Evolutionary conservation across 1,284 basidiomycete species (phyloP), one percentile per base, ranked within the genome.

Genomic region (Sphaerobolus stellatus): DNA sequence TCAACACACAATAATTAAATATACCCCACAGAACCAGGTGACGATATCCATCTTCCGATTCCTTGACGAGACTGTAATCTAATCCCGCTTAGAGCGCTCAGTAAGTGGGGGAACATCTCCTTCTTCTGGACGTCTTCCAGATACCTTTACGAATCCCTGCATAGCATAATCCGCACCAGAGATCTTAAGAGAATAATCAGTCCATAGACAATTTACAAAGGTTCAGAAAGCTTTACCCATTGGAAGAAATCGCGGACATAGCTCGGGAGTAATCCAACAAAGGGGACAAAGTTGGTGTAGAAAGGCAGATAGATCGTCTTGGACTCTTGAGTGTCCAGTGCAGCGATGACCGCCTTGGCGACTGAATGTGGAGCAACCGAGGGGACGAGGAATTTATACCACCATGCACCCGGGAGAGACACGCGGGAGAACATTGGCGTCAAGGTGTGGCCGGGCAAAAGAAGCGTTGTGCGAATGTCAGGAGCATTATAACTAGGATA

Each of bases 341-440:
- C 84, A 9, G 80, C 71, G 52, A 96, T 88, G 62, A 96, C 83
- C n/a, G 75, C 75, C 66, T 92, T 91, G 52, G 90, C 91, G 5
- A 97, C 76, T 2, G 80, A 74, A 43, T 90, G 77, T 0, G 93
- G 88, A 46, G 80, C 75, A 11, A 94, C 64, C 25, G 84, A 82
- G 1, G 93, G 93, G 36, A 84, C 77, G 61, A 92, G 76, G 73
- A 94, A 94, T 51, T 77, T 77, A 70, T 81, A 83, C 33, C 86
- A 65, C 48, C 72, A 64, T 50, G 72, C 75, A 38, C 68, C 62
- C 1, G 87, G 83, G 34, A 88, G 71, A 20, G 66, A 68, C 44
- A 83, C 71, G 4, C 75, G 75, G 28, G 81, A 77, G 72, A 95
- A 95, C 65, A 96, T 76, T 2, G 80, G 78, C 1, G 93, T 94